Conservation (phyloP, 768 basidiomycete genomes). For the Neoboletus brunneissimus region DNA sequence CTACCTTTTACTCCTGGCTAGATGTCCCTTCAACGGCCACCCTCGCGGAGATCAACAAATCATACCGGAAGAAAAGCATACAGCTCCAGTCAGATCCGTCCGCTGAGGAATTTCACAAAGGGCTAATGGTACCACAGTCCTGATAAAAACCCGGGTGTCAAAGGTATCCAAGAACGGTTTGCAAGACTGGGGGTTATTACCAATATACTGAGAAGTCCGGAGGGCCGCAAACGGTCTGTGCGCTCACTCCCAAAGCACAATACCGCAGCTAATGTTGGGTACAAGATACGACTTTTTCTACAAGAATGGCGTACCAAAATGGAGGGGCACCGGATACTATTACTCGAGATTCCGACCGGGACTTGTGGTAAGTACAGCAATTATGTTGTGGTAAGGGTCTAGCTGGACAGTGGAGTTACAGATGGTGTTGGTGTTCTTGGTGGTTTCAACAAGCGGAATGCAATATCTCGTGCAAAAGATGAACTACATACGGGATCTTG, state of each 20-base stretch:
- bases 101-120: not conserved
- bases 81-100: conserved; percentile 72
- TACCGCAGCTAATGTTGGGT: conserved; percentile 1
- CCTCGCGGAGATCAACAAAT: conserved; percentile 76
- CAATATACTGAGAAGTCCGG: conserved; percentile 73
- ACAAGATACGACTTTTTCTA: conserved; percentile 88
- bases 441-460: conserved; percentile 69
- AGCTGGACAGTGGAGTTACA: conserved; percentile 28
- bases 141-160: conserved; percentile 90
- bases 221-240: conserved; percentile 72
- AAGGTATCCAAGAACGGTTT: conserved; percentile 83
- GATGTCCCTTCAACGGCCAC: conserved; percentile 74
- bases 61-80: conserved; percentile 90
- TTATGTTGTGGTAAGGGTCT: not conserved
- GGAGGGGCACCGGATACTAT: conserved; percentile 96
- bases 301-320: conserved; percentile 95
- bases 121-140: conserved; percentile 52
- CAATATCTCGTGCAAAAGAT: conserved; percentile 80
- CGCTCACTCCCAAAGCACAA: not conserved
- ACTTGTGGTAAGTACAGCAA: conserved; percentile 53
- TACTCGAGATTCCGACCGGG: conserved; percentile 96
- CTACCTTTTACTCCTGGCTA: conserved; percentile 95
- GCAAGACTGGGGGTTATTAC: conserved; percentile 86
- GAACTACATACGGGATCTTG: conserved; percentile 72
- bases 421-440: conserved; percentile 77